Conservation (phyloP, 2,329 filamentous ascomycete genomes). For the Ophiostoma perfectum region DNA sequence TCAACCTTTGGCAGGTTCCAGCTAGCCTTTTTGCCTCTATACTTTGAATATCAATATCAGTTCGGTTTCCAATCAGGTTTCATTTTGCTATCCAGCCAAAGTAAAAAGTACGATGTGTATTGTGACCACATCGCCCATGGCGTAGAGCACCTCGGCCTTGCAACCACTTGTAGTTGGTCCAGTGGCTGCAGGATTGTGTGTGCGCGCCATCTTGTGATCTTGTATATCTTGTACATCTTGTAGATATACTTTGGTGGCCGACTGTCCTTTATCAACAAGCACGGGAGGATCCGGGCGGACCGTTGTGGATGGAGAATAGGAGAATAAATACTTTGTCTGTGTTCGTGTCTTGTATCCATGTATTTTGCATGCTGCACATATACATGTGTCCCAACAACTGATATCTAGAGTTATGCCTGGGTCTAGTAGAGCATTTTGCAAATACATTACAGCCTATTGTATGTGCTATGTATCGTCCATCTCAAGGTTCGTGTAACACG, state of each 20-base stretch:
- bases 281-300: slow-evolving; percentile 8
- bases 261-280: not conserved
- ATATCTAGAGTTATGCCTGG: too few species aligned
- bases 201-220: not conserved
- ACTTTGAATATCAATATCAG: not conserved
- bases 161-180: too few species aligned
- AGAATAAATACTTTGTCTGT: not conserved
- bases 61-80: slow-evolving; percentile 29
- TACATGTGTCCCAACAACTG: too few species aligned
- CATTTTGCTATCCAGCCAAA: too few species aligned
- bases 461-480: too few species aligned
- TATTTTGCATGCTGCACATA: not conserved
- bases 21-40: not conserved
- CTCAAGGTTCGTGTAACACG: too few species aligned
- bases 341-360: not conserved
- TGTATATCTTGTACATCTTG: not conserved
- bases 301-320: not conserved
- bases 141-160: not conserved
- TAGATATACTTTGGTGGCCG: not conserved
- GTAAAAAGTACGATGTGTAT: not conserved
- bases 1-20: not conserved
- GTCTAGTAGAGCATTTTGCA: too few species aligned
- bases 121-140: too few species aligned
- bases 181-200: too few species aligned
- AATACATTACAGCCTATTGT: too few species aligned